These are phyloP conservation scores for Ophiostoma sp. DNA, from an alignment of 2,329 filamentous ascomycete genomes.

Conservation along the genomic window DNA sequence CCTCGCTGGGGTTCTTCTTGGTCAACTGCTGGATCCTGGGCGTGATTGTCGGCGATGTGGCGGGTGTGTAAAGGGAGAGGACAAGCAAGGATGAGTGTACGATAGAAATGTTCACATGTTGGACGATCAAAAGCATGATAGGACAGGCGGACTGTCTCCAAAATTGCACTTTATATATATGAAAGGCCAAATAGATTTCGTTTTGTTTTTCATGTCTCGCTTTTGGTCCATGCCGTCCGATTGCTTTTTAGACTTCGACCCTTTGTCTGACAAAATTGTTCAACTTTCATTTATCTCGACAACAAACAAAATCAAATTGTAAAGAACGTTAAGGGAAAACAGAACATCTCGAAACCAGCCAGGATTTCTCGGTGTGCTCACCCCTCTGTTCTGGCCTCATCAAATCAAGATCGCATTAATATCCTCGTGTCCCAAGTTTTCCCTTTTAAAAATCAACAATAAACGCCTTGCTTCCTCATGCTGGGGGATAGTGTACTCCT, in stretches of 20 bases:
- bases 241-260: background rate
- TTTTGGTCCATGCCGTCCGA: background rate
- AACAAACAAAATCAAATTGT: background rate
- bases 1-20: constrained; percentile 76
- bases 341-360: background rate
- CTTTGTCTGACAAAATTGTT: background rate
- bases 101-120: background rate
- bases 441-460: background rate
- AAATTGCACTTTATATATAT: background rate
- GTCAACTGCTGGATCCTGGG: constrained; percentile 87
- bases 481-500: background rate
- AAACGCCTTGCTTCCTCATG: constrained; percentile 20
- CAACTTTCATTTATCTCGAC: background rate
- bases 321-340: background rate
- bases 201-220: background rate
- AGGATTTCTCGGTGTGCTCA: background rate
- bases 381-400: background rate
- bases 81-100: background rate
- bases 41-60: constrained; percentile 68
- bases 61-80: background rate
- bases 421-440: background rate
- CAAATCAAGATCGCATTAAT: background rate
- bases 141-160: background rate
- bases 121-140: background rate
- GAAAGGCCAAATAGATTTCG: background rate